Evolutionary conservation across 805 yeast species (phyloP).

Genomic region (Wickerhamiella kurtzmanii): DNA sequence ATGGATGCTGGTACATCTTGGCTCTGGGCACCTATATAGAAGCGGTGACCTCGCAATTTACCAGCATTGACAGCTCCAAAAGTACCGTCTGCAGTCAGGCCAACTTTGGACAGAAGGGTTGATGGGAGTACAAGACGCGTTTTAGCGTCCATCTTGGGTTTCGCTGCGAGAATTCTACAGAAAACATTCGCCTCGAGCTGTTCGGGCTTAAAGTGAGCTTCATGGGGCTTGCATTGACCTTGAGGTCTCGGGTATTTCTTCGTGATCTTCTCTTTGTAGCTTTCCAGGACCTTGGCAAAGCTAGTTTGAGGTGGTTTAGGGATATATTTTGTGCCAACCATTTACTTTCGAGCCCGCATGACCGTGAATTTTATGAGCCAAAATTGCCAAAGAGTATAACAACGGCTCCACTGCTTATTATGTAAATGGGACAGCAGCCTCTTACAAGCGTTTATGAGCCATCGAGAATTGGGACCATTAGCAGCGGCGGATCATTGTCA

Average conservation of each 20-base stretch:
- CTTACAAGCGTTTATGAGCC: too few relatives aligned
- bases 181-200: slow-evolving; percentile 26
- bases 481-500: too few relatives aligned
- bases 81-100: slow-evolving; percentile 14
- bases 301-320: background rate
- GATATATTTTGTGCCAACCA: background rate
- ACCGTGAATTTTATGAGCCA: background rate
- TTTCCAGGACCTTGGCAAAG: background rate
- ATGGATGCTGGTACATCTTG: background rate
- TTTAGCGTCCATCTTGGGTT: slow-evolving; percentile 31
- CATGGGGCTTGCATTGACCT: background rate
- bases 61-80: slow-evolving; percentile 9
- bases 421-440: too few relatives aligned
- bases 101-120: slow-evolving; percentile 28
- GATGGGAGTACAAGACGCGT: slow-evolving; percentile 30
- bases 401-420: too few relatives aligned
- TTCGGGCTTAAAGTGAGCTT: slow-evolving; percentile 9
- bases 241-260: background rate
- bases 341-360: background rate
- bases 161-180: slow-evolving; percentile 31
- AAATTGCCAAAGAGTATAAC: background rate
- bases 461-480: too few relatives aligned
- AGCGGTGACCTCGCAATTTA: slow-evolving; percentile 7
- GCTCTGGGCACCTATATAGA: slow-evolving; percentile 1
- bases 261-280: background rate